Evolutionary conservation across 2,329 filamentous ascomycete species (phyloP).

Genomic region (Atkinsonella hypoxylon): DNA sequence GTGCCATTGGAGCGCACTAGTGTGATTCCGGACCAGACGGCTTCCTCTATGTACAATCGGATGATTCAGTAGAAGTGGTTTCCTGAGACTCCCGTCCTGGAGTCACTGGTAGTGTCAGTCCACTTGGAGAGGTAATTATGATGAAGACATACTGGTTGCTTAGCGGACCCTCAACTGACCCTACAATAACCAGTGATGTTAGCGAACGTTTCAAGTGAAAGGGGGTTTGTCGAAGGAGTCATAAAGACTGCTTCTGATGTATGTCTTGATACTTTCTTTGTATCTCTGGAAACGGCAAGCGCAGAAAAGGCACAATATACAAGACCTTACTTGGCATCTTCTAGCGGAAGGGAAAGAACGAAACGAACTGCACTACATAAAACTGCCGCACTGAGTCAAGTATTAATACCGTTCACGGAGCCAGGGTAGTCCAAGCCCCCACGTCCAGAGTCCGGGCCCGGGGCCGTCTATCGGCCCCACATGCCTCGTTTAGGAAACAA

Average conservation of each 20-base stretch:
- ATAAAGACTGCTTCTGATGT: too few species aligned
- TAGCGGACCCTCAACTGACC: too few species aligned
- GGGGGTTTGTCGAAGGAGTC: too few species aligned
- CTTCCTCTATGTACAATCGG: neutral
- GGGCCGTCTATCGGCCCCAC: neutral
- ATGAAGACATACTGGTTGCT: too few species aligned
- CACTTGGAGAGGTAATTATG: too few species aligned
- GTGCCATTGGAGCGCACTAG: constrained; percentile 24
- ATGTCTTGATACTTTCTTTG: too few species aligned
- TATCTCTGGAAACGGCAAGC: neutral
- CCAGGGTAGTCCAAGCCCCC: too few species aligned
- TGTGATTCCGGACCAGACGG: too few species aligned
- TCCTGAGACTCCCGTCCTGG: neutral
- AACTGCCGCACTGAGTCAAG: neutral
- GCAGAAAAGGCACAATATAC: neutral
- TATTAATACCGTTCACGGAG: neutral
- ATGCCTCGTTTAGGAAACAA: neutral
- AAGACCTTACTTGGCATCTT: neutral
- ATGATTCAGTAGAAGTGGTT: neutral
- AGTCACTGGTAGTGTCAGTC: too few species aligned
- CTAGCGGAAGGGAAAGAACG: neutral
- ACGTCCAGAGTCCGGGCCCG: too few species aligned
- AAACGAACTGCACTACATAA: neutral
- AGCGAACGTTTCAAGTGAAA: too few species aligned
- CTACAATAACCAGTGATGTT: too few species aligned